Conservation (phyloP, 2,329 filamentous ascomycete genomes). For the Botrytis pseudocinerea region DNA sequence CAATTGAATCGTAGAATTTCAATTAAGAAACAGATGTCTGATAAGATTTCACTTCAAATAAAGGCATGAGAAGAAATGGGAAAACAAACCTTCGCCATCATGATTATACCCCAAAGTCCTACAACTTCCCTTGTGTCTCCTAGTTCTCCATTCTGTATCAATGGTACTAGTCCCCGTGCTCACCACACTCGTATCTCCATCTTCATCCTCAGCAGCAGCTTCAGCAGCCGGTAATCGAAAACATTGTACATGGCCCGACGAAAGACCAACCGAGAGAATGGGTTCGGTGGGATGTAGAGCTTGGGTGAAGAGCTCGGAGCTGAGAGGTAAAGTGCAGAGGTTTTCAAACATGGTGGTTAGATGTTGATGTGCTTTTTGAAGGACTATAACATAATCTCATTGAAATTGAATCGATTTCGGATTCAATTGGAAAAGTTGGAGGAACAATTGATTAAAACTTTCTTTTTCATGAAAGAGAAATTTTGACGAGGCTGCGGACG, state of each 20-base stretch:
- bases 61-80: background rate
- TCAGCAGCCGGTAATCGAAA: constrained; percentile 66
- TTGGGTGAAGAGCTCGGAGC: constrained; percentile 84
- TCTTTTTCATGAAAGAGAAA: constrained; percentile 8
- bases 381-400: constrained; percentile 5
- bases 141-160: constrained; percentile 81
- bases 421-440: background rate
- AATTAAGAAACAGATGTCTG: background rate
- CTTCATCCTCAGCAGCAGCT: constrained; percentile 51
- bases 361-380: background rate
- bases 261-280: constrained; percentile 81
- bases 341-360: constrained; percentile 58
- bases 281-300: constrained; percentile 82
- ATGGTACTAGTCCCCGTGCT: constrained; percentile 71
- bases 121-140: constrained; percentile 92
- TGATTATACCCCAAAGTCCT: constrained; percentile 74
- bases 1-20: constrained; percentile 17
- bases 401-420: background rate
- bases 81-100: constrained; percentile 69
- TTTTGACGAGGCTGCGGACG: constrained; percentile 19
- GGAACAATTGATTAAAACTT: background rate
- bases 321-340: constrained; percentile 83
- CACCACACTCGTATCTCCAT: constrained; percentile 51
- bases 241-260: constrained; percentile 81
- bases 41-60: background rate